A percentile compares a stretch with the other conserved stretches of the same genome.
Conservation (phyloP, 306 rosid species). For the Cucumis sativus region DNA sequence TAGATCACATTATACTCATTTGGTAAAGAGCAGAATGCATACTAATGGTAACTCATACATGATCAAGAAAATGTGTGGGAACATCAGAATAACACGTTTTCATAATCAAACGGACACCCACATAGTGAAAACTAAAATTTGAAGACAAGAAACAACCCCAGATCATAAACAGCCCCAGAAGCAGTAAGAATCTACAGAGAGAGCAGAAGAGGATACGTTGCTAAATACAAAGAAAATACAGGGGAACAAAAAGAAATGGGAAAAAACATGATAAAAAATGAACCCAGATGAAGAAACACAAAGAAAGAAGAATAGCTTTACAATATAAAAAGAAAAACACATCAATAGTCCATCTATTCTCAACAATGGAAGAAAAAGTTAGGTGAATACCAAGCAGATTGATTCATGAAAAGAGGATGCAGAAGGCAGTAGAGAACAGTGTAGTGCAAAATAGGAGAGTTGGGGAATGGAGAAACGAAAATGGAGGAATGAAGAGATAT, state of each 20-base stretch:
- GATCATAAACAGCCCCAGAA: neutral
- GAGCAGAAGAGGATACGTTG: neutral
- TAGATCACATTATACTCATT: neutral
- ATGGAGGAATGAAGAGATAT: neutral
- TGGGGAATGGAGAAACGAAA: neutral
- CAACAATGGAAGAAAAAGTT: neutral
- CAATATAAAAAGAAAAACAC: neutral
- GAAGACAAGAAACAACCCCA: neutral
- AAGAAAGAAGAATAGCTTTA: neutral
- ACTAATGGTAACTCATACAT: neutral
- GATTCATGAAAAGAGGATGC: neutral
- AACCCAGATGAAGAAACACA: constrained; percentile 2
- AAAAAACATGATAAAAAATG: neutral
- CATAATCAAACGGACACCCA: neutral
- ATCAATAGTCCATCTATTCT: neutral
- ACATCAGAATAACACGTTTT: neutral
- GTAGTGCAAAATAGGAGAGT: neutral
- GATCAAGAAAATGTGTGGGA: neutral
- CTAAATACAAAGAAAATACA: neutral
- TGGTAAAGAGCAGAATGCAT: neutral
- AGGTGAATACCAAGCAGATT: neutral
- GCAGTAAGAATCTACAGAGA: neutral
- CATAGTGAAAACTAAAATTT: neutral
- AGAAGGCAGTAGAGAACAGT: neutral
- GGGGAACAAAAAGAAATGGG: neutral